phyloP scores from a whole-genome alignment of 352 stramenopile species.

The Globisporangium paddicum region DNA sequence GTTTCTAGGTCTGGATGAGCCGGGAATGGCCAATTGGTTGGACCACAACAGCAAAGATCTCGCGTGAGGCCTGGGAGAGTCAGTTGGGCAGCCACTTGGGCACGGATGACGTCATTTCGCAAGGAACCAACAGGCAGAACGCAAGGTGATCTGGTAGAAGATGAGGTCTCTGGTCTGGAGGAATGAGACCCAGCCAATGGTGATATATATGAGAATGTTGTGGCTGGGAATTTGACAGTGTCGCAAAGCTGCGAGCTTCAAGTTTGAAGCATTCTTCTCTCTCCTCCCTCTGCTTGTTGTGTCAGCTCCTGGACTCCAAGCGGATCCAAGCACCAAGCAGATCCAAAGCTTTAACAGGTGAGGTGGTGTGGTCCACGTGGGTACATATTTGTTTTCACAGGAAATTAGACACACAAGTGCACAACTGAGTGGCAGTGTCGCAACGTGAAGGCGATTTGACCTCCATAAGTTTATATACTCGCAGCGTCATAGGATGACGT shows the following conservation, averaged over 20 bases:
- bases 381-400: not conserved
- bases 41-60: not conserved
- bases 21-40: not conserved
- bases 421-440: too few relatives aligned
- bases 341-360: not conserved
- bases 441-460: not conserved
- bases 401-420: not conserved
- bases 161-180: not conserved
- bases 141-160: not conserved
- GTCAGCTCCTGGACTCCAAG: not conserved
- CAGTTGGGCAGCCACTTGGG: not conserved
- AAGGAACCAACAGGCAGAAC: not conserved
- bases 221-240: not conserved
- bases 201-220: not conserved
- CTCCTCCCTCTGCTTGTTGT: not conserved
- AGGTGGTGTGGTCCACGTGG: not conserved
- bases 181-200: too few relatives aligned
- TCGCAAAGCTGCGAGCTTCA: not conserved
- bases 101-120: constrained; percentile 6
- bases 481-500: constrained; percentile 24
- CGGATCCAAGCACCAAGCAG: not conserved
- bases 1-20: not conserved
- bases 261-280: not conserved
- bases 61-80: not conserved
- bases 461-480: constrained; percentile 18